A percentile compares a stretch with the other conserved stretches of the same genome.
These are phyloP conservation scores for Colletotrichum orchidophilum DNA, from an alignment of 2,329 filamentous ascomycete genomes.

Conservation along the genomic window DNA sequence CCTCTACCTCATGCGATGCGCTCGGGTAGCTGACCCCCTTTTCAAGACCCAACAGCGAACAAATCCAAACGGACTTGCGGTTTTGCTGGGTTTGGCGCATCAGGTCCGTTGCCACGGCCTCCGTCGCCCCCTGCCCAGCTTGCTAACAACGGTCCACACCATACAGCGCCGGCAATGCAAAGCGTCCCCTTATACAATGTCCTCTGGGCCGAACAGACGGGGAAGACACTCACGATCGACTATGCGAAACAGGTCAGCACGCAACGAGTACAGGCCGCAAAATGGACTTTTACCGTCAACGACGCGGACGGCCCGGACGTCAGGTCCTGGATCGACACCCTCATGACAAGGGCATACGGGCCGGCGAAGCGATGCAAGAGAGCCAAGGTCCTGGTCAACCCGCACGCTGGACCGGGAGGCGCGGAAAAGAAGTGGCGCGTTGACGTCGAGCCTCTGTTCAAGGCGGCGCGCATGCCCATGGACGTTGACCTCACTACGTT, in stretches of 20 bases:
- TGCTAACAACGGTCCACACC: neutral
- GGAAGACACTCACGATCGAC: slow-evolving; percentile 72
- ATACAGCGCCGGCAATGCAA: slow-evolving; percentile 34
- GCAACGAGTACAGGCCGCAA: slow-evolving; percentile 66
- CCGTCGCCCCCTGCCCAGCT: neutral
- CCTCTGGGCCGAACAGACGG: slow-evolving; percentile 78
- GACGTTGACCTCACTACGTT: slow-evolving; percentile 78
- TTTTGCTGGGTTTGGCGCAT: slow-evolving; percentile 30
- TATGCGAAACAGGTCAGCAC: slow-evolving; percentile 73
- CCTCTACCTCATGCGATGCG: slow-evolving; percentile 1
- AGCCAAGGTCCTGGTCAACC: slow-evolving; percentile 90
- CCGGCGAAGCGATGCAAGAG: slow-evolving; percentile 74
- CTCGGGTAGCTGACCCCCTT: slow-evolving; percentile 14
- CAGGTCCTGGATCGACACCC: slow-evolving; percentile 68
- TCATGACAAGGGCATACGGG: slow-evolving; percentile 78
- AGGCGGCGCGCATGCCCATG: slow-evolving; percentile 80
- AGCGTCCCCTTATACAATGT: slow-evolving; percentile 82
- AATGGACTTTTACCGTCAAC: slow-evolving; percentile 62
- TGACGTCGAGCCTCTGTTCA: slow-evolving; percentile 83
- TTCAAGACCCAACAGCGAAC: slow-evolving; percentile 17
- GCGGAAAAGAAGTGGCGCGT: slow-evolving; percentile 78
- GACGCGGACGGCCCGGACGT: slow-evolving; percentile 54
- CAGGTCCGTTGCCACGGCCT: slow-evolving; percentile 4
- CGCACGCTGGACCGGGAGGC: slow-evolving; percentile 83
- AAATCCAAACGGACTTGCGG: slow-evolving; percentile 35